These are phyloP conservation scores for Paramecium tetraurelia DNA, from an alignment of 73 alveolate genomes.

Conservation along the genomic window DNA sequence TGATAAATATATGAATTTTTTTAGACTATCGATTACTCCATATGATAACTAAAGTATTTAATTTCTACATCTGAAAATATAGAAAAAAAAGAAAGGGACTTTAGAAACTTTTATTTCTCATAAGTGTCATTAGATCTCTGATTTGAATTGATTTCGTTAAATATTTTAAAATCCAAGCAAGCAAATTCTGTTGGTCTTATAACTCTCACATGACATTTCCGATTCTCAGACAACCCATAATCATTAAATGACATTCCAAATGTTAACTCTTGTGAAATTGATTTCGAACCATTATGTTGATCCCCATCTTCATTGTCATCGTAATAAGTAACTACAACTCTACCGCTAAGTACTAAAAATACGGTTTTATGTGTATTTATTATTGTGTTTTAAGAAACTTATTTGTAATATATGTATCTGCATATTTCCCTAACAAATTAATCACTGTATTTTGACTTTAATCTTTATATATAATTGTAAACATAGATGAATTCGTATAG, in stretches of 20 bases:
- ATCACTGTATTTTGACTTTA: background rate
- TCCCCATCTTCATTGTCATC: background rate
- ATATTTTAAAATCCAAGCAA: background rate
- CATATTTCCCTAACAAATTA: background rate
- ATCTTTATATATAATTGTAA: background rate
- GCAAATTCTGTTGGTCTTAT: background rate
- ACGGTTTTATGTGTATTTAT: background rate
- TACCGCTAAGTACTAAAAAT: background rate
- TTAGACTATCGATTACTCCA: background rate
- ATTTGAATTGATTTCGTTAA: background rate
- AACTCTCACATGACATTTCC: background rate
- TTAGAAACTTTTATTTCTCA: background rate
- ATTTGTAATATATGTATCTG: background rate
- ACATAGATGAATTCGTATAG: background rate
- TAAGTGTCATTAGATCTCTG: background rate
- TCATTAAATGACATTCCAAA: constrained; percentile 6
- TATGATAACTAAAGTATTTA: background rate
- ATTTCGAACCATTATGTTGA: background rate
- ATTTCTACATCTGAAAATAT: background rate
- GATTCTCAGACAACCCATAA: background rate
- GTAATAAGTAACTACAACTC: background rate
- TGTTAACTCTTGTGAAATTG: background rate
- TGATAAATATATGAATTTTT: background rate
- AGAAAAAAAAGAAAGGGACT: background rate
- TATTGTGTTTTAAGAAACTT: background rate